These are phyloP conservation scores for Brassica hybrid DNA, from an alignment of 441 rosid genomes.

Conservation along the genomic window DNA sequence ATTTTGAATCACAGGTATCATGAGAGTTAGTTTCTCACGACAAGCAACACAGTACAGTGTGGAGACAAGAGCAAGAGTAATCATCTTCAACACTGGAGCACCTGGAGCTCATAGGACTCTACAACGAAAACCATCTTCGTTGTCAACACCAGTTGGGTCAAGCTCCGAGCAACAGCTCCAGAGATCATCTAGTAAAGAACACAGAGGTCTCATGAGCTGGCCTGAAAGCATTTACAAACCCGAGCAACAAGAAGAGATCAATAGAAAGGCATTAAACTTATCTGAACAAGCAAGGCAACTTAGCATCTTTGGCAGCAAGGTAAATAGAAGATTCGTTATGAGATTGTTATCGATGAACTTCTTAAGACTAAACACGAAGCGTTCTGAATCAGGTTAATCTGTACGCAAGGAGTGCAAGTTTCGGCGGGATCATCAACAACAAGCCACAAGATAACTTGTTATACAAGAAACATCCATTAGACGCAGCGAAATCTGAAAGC, in stretches of 20 bases:
- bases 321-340: conserved; percentile 25
- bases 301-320: conserved; percentile 81
- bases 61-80: conserved; percentile 80
- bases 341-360: background rate
- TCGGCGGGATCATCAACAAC: conserved; percentile 32
- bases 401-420: conserved; percentile 44
- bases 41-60: conserved; percentile 64
- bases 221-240: conserved; percentile 57
- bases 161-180: conserved; percentile 65
- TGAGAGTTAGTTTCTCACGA: conserved; percentile 51
- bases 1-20: conserved; percentile 22
- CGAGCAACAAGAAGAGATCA: conserved; percentile 36
- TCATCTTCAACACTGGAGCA: conserved; percentile 65
- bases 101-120: conserved; percentile 56
- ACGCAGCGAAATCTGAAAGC: conserved; percentile 57
- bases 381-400: conserved; percentile 52
- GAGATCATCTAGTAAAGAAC: conserved; percentile 63
- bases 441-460: conserved; percentile 49
- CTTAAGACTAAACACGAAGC: background rate
- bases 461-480: conserved; percentile 46
- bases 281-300: conserved; percentile 78
- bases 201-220: conserved; percentile 76
- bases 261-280: conserved; percentile 49
- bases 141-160: conserved; percentile 45
- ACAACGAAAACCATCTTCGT: conserved; percentile 55